These are phyloP conservation scores for Chenopodium album DNA, from an alignment of 148 eudicot species.

Conservation along the genomic window DNA sequence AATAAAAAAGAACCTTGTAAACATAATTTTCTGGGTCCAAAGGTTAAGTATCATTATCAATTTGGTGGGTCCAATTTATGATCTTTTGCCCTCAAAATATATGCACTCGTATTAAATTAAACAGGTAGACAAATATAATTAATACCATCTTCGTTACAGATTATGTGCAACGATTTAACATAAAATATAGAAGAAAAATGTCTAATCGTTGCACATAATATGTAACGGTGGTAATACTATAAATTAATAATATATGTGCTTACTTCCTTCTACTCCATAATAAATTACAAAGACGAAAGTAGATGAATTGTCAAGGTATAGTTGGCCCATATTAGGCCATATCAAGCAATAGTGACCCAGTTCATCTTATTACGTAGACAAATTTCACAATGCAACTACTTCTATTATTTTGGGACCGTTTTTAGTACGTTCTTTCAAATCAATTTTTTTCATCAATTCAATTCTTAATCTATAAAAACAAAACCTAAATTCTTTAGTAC, in stretches of 20 bases:
- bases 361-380: slow-evolving; percentile 9
- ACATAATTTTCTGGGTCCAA: slow-evolving; percentile 9
- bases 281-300: slow-evolving; percentile 7
- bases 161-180: too few species aligned
- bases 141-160: not conserved
- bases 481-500: not conserved
- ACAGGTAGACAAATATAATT: not conserved
- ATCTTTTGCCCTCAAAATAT: not conserved
- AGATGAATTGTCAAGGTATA: slow-evolving; percentile 16
- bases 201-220: too few species aligned
- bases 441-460: not conserved
- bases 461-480: not conserved
- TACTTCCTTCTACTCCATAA: not conserved
- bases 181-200: too few species aligned
- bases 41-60: slow-evolving; percentile 17
- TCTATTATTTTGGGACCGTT: not conserved
- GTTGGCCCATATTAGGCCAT: slow-evolving; percentile 15
- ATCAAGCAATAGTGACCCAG: not conserved
- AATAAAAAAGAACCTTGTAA: slow-evolving; percentile 14
- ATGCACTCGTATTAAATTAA: not conserved
- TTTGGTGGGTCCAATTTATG: slow-evolving; percentile 24
- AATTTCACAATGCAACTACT: slow-evolving; percentile 3
- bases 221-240: too few species aligned
- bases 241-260: not conserved
- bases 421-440: not conserved